A percentile compares a stretch with the other conserved stretches of the same genome.
phyloP scores from a whole-genome alignment of 805 yeast species.

The Hyphopichia homilentoma region DNA sequence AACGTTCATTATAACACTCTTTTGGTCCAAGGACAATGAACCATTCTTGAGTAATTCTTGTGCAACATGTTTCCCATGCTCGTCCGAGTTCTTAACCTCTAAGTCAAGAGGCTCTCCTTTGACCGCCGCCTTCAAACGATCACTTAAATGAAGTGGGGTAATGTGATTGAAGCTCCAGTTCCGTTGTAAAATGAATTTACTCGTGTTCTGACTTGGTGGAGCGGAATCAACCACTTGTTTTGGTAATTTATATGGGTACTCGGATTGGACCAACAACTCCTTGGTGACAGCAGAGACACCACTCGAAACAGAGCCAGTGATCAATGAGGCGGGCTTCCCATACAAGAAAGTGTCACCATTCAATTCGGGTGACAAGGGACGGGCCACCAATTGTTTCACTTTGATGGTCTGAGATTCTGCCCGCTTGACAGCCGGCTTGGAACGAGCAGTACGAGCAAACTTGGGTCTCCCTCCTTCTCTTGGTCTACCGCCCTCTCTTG shows the following conservation, averaged over 20 bases:
- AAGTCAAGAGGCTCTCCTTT: slow-evolving; percentile 26
- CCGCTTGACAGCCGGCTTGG: neutral
- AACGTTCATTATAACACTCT: slow-evolving; percentile 26
- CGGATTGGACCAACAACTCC: slow-evolving; percentile 32
- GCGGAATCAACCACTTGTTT: slow-evolving; percentile 24
- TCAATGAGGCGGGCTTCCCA: slow-evolving; percentile 30
- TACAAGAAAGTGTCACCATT: slow-evolving; percentile 30
- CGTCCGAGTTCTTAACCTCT: slow-evolving; percentile 3
- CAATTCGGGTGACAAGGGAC: slow-evolving; percentile 16
- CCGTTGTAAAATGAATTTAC: slow-evolving; percentile 30
- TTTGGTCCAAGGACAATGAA: slow-evolving; percentile 20
- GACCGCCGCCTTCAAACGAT: slow-evolving; percentile 27
- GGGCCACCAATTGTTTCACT: slow-evolving; percentile 4
- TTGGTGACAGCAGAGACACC: slow-evolving; percentile 29
- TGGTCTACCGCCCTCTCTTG: neutral
- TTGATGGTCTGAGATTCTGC: slow-evolving; percentile 5
- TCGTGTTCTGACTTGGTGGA: slow-evolving; percentile 11
- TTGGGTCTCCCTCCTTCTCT: neutral
- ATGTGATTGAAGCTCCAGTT: slow-evolving; percentile 22
- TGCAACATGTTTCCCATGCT: no score
- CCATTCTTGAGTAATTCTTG: slow-evolving; percentile 27
- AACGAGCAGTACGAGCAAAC: neutral
- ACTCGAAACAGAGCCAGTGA: neutral
- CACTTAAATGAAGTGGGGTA: no score
- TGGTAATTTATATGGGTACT: slow-evolving; percentile 41